Evolutionary conservation across 2,329 filamentous ascomycete species (phyloP), one percentile per base, ranked within the genome.

Genomic region (Ramularia collo-cygni): DNA sequence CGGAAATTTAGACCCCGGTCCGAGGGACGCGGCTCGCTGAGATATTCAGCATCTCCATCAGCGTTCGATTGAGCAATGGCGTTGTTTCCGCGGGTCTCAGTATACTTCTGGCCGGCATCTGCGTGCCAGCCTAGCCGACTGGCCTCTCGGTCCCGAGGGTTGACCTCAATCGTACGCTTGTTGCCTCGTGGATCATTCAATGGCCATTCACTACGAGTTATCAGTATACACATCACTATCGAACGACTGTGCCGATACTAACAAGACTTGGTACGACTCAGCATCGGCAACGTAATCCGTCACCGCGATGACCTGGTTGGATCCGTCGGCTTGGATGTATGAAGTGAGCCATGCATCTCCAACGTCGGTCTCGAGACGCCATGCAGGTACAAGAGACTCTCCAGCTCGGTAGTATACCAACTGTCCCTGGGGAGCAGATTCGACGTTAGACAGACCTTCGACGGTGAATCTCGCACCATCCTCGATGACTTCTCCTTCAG

Each of bases 351-450:
- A 79, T 60, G 77, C 74, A 44, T 71, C 67, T 7, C 64, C 43
- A 28, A 76, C 58, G 41, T 79, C 74, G 2, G 75, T 79, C 65
- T 79, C 75, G 8, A 79, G 63, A 52, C 75, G 64, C 76, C 75
- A 79, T 0, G 71, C 64, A 14, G 78, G 62, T 5, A 64, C 65
- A 4, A 79, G 62, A 33, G 66, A 67, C 28, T 74, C 67, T 0
- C 62, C 54, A 43, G 69, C 71, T 50, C 69, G 63, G 29, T 77
- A 64, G 58, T 79, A 79, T 27, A 75, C 69, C 2, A 79, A 64
- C 45, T 68, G 69, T 3, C 73, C 74, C 50, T 75, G 67, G 1
- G 76, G 75, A 42, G 76, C 72, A 24, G 65, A 65, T 15, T 67
- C 58, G 0, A 70, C 67, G 7, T 75, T 74, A 2, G 61, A 61